These are phyloP conservation scores for Cytospora mali DNA, from an alignment of 2,329 filamentous ascomycete genomes.

Conservation along the genomic window DNA sequence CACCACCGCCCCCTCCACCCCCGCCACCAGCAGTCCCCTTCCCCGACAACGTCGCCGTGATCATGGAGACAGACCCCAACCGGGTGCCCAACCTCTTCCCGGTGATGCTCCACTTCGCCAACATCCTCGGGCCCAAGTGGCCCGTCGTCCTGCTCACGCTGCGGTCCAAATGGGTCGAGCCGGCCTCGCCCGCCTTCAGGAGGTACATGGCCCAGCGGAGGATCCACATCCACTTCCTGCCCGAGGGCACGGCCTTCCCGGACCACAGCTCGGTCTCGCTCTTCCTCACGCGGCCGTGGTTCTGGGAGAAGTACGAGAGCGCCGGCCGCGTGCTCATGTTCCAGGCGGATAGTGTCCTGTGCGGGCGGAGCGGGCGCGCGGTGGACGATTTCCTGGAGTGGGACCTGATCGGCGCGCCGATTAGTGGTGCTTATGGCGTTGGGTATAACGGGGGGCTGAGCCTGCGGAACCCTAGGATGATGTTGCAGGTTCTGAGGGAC, in stretches of 20 bases:
- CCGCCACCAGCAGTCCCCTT: slow-evolving; percentile 17
- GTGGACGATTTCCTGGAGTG: slow-evolving; percentile 43
- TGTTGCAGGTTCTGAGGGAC: slow-evolving; percentile 28
- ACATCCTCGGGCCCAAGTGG: slow-evolving; percentile 46
- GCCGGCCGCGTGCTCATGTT: slow-evolving; percentile 42
- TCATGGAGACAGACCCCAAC: slow-evolving; percentile 47
- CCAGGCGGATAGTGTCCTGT: slow-evolving; percentile 44
- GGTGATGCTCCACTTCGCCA: slow-evolving; percentile 38
- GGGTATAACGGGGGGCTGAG: slow-evolving; percentile 41
- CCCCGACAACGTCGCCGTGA: slow-evolving; percentile 31
- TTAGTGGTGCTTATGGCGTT: slow-evolving; percentile 29
- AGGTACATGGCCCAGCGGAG: slow-evolving; percentile 39
- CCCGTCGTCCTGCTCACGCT: slow-evolving; percentile 48
- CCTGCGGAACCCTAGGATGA: slow-evolving; percentile 35
- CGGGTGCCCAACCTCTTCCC: slow-evolving; percentile 39
- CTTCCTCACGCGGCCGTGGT: slow-evolving; percentile 40
- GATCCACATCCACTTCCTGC: slow-evolving; percentile 45
- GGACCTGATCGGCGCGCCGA: slow-evolving; percentile 40
- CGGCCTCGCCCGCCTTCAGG: slow-evolving; percentile 38
- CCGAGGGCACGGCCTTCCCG: slow-evolving; percentile 39
- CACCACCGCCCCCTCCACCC: slow-evolving; percentile 3
- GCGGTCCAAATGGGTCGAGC: slow-evolving; percentile 33
- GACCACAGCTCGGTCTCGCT: slow-evolving; percentile 40
- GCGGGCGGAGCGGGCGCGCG: slow-evolving; percentile 34
- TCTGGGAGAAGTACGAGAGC: slow-evolving; percentile 42